A percentile compares a stretch with the other conserved stretches of the same genome.
phyloP scores from a whole-genome alignment of 257 asterid genomes.

The Salvia miltiorrhiza region DNA sequence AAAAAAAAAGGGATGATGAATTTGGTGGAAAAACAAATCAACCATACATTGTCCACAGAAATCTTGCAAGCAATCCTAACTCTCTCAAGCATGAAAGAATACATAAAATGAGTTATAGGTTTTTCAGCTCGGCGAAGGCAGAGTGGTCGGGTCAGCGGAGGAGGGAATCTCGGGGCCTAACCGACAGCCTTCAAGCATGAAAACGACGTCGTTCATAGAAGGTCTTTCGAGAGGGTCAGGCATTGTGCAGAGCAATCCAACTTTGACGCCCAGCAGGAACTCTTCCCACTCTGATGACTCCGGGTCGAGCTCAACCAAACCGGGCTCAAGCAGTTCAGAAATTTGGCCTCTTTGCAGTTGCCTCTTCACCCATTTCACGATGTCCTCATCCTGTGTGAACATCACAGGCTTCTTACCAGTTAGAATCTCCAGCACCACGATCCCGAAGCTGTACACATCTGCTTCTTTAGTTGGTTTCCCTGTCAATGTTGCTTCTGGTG shows the following conservation, averaged over 20 bases:
- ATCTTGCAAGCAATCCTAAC: not conserved
- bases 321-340: slow-evolving; percentile 66
- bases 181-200: slow-evolving; percentile 83
- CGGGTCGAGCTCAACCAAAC: slow-evolving; percentile 71
- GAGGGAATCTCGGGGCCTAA: slow-evolving; percentile 66
- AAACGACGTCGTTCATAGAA: slow-evolving; percentile 64
- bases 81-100: slow-evolving; percentile 32
- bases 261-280: slow-evolving; percentile 68
- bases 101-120: not conserved
- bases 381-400: slow-evolving; percentile 84
- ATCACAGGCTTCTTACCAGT: slow-evolving; percentile 71
- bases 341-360: slow-evolving; percentile 73
- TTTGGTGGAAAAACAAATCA: not conserved
- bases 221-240: slow-evolving; percentile 71
- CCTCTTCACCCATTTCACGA: slow-evolving; percentile 84
- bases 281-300: slow-evolving; percentile 90
- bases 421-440: slow-evolving; percentile 63
- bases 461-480: slow-evolving; percentile 55
- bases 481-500: slow-evolving; percentile 60
- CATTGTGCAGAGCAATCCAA: slow-evolving; percentile 74
- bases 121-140: slow-evolving; percentile 46
- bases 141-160: slow-evolving; percentile 68
- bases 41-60: not conserved
- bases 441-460: slow-evolving; percentile 76
- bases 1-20: too few relatives aligned